Conservation (phyloP, 176 grass and related monocot genomes). For the Panicum miliaceum region DNA sequence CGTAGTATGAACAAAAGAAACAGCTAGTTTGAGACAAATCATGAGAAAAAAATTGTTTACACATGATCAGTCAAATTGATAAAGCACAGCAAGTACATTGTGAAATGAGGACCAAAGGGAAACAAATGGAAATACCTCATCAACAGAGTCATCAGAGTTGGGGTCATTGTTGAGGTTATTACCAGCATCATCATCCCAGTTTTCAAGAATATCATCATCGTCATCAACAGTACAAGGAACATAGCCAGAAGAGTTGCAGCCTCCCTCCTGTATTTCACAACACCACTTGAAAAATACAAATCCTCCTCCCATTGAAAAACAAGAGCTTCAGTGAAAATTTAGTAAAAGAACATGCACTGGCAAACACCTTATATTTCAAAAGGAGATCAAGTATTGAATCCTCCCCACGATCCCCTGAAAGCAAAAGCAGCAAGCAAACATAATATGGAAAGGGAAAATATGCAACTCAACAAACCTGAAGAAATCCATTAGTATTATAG, state of each 20-base stretch:
- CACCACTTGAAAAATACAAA: slow-evolving; percentile 16
- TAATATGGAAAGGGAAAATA: slow-evolving; percentile 10
- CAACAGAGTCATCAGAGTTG: slow-evolving; percentile 48
- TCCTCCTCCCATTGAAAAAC: neutral
- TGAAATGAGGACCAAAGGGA: slow-evolving; percentile 8
- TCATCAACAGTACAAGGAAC: slow-evolving; percentile 19
- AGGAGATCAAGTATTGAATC: slow-evolving; percentile 70
- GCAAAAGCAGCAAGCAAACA: slow-evolving; percentile 30
- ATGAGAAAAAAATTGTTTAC: neutral
- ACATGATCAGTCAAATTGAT: neutral
- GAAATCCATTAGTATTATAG: slow-evolving; percentile 10
- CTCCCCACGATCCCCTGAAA: slow-evolving; percentile 58
- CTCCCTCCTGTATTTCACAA: slow-evolving; percentile 57
- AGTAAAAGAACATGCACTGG: slow-evolving; percentile 7
- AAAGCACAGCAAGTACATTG: neutral
- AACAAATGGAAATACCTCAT: slow-evolving; percentile 54
- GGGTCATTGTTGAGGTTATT: neutral
- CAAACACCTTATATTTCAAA: slow-evolving; percentile 61
- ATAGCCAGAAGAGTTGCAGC: slow-evolving; percentile 25
- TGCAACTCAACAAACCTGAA: neutral
- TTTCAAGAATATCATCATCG: slow-evolving; percentile 30
- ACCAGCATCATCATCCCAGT: slow-evolving; percentile 48
- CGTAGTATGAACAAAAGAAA: neutral
- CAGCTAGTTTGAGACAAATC: neutral
- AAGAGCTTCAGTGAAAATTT: slow-evolving; percentile 7